Evolutionary conservation across 2,329 filamentous ascomycete species (phyloP).

Genomic region (Trichoderma sp.): DNA sequence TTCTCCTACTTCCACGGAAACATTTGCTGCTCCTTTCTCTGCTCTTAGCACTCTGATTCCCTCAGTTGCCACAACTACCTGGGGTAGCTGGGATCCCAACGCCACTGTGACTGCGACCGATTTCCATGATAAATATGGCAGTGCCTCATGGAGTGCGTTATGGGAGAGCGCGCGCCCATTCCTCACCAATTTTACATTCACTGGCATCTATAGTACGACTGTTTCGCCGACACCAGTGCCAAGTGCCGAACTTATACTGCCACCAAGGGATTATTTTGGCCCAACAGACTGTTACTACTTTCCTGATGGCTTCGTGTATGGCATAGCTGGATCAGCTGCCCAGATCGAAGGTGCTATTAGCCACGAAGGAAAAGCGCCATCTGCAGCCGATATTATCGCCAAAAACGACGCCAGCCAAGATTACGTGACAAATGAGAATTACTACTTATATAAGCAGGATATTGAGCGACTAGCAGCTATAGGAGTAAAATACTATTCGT

Average conservation of each 20-base stretch:
- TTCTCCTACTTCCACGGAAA: slow-evolving; percentile 39
- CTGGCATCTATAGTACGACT: slow-evolving; percentile 48
- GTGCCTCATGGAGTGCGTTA: slow-evolving; percentile 40
- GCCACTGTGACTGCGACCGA: slow-evolving; percentile 37
- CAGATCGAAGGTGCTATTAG: slow-evolving; percentile 53
- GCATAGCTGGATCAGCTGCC: slow-evolving; percentile 53
- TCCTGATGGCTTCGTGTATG: slow-evolving; percentile 51
- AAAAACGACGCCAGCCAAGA: slow-evolving; percentile 35
- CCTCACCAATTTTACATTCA: slow-evolving; percentile 41
- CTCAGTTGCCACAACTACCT: slow-evolving; percentile 40
- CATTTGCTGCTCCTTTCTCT: slow-evolving; percentile 38
- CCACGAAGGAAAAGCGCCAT: slow-evolving; percentile 49
- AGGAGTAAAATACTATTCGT: slow-evolving; percentile 56
- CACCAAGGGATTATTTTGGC: slow-evolving; percentile 55
- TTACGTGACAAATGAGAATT: slow-evolving; percentile 53
- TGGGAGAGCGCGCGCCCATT: slow-evolving; percentile 41
- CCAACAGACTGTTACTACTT: slow-evolving; percentile 55
- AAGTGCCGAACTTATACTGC: slow-evolving; percentile 57
- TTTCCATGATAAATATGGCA: slow-evolving; percentile 39
- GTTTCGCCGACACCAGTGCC: slow-evolving; percentile 59
- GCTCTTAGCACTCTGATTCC: slow-evolving; percentile 36
- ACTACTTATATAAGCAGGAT: slow-evolving; percentile 61
- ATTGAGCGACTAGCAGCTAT: slow-evolving; percentile 57
- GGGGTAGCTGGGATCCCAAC: slow-evolving; percentile 43
- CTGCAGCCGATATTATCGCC: slow-evolving; percentile 48